Evolutionary conservation across 176 grass and related monocot genomes (phyloP).

Genomic region (Melocanna baccifera): DNA sequence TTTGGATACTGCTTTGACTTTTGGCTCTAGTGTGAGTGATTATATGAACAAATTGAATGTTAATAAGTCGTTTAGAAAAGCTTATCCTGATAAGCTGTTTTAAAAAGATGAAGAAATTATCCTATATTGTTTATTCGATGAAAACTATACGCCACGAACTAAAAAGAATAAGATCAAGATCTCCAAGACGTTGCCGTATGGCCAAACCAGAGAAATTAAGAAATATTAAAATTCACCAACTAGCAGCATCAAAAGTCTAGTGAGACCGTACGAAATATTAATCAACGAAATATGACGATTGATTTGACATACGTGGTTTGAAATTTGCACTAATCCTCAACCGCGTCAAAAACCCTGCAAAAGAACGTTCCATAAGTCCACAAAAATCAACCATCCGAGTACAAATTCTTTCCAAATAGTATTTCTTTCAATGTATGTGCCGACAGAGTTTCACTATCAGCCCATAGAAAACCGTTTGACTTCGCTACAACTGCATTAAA

Average conservation of each 20-base stretch:
- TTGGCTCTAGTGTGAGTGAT: rapidly evolving
- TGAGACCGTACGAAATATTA: background rate
- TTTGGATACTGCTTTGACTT: too few species aligned
- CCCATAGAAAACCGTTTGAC: constrained; percentile 35
- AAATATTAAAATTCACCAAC: background rate
- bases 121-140: too few species aligned
- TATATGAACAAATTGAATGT: too few species aligned
- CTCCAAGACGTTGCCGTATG: background rate
- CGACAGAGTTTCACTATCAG: background rate
- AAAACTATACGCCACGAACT: too few species aligned
- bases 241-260: background rate
- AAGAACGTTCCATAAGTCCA: background rate
- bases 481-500: background rate
- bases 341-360: background rate
- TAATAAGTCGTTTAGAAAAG: rapidly evolving
- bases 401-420: background rate
- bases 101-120: too few species aligned
- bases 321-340: background rate
- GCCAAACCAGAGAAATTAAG: background rate
- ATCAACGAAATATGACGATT: constrained; percentile 1
- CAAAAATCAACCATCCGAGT: background rate
- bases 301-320: constrained; percentile 14
- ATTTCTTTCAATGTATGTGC: background rate
- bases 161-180: too few species aligned
- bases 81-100: rapidly evolving